Base-by-base conservation (phyloP, 2,329 filamentous ascomycete genomes). In the Didymella keratinophila region DNA sequence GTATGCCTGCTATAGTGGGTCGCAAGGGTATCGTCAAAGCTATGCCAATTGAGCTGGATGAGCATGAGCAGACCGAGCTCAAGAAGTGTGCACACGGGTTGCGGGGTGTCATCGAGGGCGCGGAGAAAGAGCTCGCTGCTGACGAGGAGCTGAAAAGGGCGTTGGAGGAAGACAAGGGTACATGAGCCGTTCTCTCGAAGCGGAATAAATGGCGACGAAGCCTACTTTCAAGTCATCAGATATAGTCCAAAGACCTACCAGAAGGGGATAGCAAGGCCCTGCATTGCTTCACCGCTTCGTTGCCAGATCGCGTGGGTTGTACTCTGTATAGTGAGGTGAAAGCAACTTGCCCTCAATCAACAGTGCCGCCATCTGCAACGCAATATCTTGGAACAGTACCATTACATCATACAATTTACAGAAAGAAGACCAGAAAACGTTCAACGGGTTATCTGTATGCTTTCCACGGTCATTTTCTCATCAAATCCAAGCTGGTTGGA, bases 1-100 rank as follows among this genome's bases (percentile, higher is more conserved):
- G 79, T 32, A 75, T 82, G 73, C 83, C 82, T 0, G 82, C 76
- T 1, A 76, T 84, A 0, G 60, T 85, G 2, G 82, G 83, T 0
- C 73, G 81, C 32, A 72, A 76, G 46, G 83, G 83, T 0, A 77
- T 84, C 18, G 65, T 82, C 4, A 76, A 73, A 50, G 71, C 71
- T 10, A 74, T 79, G 60, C 70, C 72, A 9, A 63, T 78, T 34
- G 61, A 72, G 49, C 59, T 79, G 20, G 71, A 72, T 52, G 69
- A 72, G n/a, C 61, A 56, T 7, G 78, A 79, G 69, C 62, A 67
- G 48, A 64, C 60, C 25, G 70, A 71, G 43, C 50, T 79, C 36
- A 54, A 74, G 47, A 64, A 61, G n/a, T 78, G 75, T 65, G 77
- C 76, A 4, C 68, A 65, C 61, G 72, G 70, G 7, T 55, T 79